Percentiles rank a stretch among this genome's conserved stretches.
phyloP scores from a whole-genome alignment of 768 basidiomycete genomes.

The Coprinellus micaceus region DNA sequence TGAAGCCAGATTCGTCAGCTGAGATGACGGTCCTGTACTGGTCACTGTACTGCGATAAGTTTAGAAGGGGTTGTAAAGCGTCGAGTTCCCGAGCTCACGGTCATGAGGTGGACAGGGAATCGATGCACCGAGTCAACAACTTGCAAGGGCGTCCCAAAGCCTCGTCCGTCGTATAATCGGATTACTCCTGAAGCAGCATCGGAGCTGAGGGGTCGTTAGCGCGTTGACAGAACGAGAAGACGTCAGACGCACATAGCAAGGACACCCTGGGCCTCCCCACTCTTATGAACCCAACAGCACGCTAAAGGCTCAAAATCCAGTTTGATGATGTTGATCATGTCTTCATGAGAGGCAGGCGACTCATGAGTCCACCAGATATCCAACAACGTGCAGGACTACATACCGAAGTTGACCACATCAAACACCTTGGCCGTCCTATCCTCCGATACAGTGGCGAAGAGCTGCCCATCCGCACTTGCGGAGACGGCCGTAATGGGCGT shows the following conservation, averaged over 20 bases:
- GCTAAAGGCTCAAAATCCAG: conserved; percentile 81
- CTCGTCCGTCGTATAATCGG: conserved; percentile 89
- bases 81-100: too few species aligned
- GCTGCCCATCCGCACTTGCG: conserved; percentile 85
- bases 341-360: conserved; percentile 42
- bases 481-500: conserved; percentile 75
- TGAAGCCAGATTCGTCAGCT: conserved; percentile 89
- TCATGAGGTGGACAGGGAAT: conserved; percentile 87
- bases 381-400: conserved; percentile 20
- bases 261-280: conserved; percentile 82
- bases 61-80: background rate
- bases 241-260: conserved; percentile 70
- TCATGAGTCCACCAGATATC: conserved; percentile 1
- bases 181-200: conserved; percentile 74
- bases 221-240: background rate
- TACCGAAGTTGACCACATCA: conserved; percentile 97
- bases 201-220: conserved; percentile 49
- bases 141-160: conserved; percentile 73
- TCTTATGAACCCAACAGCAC: conserved; percentile 93
- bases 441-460: conserved; percentile 89
- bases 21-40: conserved; percentile 89
- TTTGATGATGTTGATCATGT: conserved; percentile 99
- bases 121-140: conserved; percentile 77
- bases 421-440: conserved; percentile 94
- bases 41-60: conserved; percentile 71